Evolutionary conservation across 2,329 filamentous ascomycete genomes (phyloP), one percentile per base, ranked within the genome.

Genomic region (Uncinocarpus reesii): DNA sequence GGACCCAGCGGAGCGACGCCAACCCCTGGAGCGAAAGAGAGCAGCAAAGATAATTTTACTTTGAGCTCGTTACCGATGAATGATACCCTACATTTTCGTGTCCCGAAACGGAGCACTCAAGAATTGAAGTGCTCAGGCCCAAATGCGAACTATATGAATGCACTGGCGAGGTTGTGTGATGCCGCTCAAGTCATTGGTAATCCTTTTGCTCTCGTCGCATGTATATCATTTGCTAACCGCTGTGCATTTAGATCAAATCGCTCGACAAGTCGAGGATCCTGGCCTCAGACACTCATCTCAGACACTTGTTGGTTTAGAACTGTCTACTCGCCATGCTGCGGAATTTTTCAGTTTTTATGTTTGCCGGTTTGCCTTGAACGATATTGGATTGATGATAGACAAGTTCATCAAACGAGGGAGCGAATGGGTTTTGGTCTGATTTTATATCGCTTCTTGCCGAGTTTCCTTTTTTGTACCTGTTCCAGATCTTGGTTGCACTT

Each of bases 321-420:
- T 98, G 34, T 92, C 87, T 63, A 88, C 88, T 29, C 80, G 90
- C 34, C 90, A 95, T 65, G 92, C 90, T 6, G 86, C 90, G 28
- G 92, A 98, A 67, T 98, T 98, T 67, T 98, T 98, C 64, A 89
- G 84, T 13, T 95, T 98, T 66, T 96, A 92, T 64, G 77, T 98
- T 23, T 95, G 90, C 66, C 83, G 92, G 15, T 98, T 98, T 63
- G 88, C 89, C n/a, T 72, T 98, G 52, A 75, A 81, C 3, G 92
- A 98, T 65, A 70, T 98, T 52, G 77, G 81, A 32, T 65, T 92
- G 62, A 74, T 98, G 71, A 73, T 98, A 57, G 92, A 98, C 65
- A 98, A 96, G 65, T 96, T 92, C 61, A 83, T 98, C 64, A 98
- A 98, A 74, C 80, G 89, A 56, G 89, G 90, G 20, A 94, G 84